Evolutionary conservation across 805 yeast genomes (phyloP).

Genomic region (Myxozyma sirexii): DNA sequence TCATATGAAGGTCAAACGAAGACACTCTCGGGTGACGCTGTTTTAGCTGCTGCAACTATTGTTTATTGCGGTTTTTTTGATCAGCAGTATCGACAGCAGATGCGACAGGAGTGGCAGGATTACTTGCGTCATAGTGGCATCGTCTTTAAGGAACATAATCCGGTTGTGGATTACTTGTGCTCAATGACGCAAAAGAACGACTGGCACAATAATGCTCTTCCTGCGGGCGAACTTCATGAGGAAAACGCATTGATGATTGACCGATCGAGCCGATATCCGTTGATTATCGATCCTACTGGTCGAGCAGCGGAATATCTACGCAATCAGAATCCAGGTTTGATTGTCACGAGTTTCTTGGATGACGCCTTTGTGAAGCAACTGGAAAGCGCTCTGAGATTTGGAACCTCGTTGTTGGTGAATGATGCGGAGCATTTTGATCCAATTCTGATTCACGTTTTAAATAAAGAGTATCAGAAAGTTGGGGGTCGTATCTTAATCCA

Average conservation of each 20-base stretch:
- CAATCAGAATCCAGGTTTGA: conserved; percentile 35
- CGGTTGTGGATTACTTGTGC: conserved; percentile 46
- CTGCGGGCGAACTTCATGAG: conserved; percentile 60
- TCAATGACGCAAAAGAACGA: conserved; percentile 47
- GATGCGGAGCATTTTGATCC: conserved; percentile 87
- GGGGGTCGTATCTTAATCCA: conserved; percentile 72
- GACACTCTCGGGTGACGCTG: conserved; percentile 62
- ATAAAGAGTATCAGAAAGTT: conserved; percentile 58
- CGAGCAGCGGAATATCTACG: conserved; percentile 49
- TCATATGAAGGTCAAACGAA: conserved; percentile 53
- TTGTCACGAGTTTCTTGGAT: conserved; percentile 71
- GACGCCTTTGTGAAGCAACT: conserved; percentile 64
- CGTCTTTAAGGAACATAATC: conserved; percentile 45
- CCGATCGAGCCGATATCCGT: conserved; percentile 50
- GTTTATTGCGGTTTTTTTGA: conserved; percentile 64
- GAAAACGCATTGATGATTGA: conserved; percentile 65
- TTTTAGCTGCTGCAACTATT: conserved; percentile 63
- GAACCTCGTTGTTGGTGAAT: conserved; percentile 68
- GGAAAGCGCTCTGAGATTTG: conserved; percentile 83
- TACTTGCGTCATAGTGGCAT: conserved; percentile 47
- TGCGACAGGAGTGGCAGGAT: conserved; percentile 45
- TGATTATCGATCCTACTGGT: conserved; percentile 74
- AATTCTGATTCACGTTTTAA: conserved; percentile 61
- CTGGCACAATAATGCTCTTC: conserved; percentile 60
- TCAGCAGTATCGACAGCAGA: conserved; percentile 49